These are phyloP conservation scores for Penstemon newberryi DNA, from an alignment of 257 asterid species.

Conservation along the genomic window DNA sequence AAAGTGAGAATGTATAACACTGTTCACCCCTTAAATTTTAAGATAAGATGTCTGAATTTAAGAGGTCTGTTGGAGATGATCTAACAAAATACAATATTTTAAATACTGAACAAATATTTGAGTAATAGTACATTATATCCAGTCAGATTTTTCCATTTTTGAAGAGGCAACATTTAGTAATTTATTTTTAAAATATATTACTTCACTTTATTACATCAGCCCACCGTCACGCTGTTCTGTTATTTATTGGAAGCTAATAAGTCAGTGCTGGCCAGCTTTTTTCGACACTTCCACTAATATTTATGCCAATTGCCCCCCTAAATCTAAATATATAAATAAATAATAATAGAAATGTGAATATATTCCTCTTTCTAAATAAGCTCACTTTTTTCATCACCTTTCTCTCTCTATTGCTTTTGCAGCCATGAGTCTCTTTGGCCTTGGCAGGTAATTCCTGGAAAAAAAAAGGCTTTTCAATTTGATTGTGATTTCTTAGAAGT, in stretches of 20 bases:
- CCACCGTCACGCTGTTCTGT: no score
- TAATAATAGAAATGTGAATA: neutral
- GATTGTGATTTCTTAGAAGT: conserved; percentile 12
- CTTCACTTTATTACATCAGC: no score
- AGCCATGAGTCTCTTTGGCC: conserved; percentile 93
- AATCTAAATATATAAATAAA: conserved; percentile 1
- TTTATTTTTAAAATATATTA: no score
- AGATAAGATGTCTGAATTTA: no score
- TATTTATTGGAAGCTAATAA: conserved; percentile 33
- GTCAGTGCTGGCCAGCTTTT: conserved; percentile 61
- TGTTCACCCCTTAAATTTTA: no score
- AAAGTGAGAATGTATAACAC: no score
- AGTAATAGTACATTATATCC: no score
- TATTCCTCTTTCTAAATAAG: neutral
- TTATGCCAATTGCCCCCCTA: neutral
- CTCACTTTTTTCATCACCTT: conserved; percentile 18
- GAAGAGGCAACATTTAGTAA: no score
- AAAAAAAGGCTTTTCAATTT: neutral
- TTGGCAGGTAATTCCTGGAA: conserved; percentile 63
- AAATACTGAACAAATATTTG: no score
- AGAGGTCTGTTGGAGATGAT: no score
- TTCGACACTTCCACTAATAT: conserved; percentile 34
- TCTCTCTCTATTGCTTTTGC: conserved; percentile 20
- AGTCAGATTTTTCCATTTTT: no score
- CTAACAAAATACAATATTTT: no score